phyloP scores from a whole-genome alignment of 768 basidiomycete genomes.

The Rhodotorula diobovata region DNA sequence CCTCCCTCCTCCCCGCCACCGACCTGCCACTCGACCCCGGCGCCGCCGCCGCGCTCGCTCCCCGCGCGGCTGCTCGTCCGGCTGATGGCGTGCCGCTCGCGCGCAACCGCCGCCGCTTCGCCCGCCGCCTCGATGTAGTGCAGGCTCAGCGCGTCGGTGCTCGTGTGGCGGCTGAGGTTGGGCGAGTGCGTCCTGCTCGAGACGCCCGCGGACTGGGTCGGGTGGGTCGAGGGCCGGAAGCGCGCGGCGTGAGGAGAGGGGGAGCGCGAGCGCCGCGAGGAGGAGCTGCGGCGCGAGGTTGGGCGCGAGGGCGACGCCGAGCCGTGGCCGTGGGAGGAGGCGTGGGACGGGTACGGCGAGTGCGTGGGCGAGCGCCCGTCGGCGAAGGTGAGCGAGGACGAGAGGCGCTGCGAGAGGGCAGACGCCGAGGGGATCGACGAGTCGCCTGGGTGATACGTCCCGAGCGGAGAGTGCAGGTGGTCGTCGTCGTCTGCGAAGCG shows the following conservation, averaged over 20 bases:
- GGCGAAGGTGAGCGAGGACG: constrained; percentile 30
- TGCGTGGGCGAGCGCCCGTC: constrained; percentile 6
- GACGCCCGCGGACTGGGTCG: background rate
- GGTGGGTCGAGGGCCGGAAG: background rate
- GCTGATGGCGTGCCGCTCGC: background rate
- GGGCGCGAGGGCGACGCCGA: constrained; percentile 22
- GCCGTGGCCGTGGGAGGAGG: background rate
- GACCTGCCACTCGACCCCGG: background rate
- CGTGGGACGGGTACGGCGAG: background rate
- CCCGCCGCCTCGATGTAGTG: constrained; percentile 34
- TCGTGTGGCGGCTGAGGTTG: constrained; percentile 21
- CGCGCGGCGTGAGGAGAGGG: constrained; percentile 8
- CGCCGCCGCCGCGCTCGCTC: constrained; percentile 12
- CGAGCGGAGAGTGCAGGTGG: background rate
- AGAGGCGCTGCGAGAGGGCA: constrained; percentile 28
- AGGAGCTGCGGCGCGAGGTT: constrained; percentile 6
- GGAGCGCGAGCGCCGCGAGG: constrained; percentile 16
- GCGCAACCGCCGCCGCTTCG: background rate
- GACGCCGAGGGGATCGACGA: constrained; percentile 8
- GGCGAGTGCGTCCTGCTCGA: constrained; percentile 29
- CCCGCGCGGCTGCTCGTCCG: constrained; percentile 17
- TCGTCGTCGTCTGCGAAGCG: constrained; percentile 10
- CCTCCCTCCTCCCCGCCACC: background rate
- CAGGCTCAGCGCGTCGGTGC: constrained; percentile 28
- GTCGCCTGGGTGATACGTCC: background rate